Conservation (phyloP, 2,329 filamentous ascomycete genomes). For the Penicillium glabrum region DNA sequence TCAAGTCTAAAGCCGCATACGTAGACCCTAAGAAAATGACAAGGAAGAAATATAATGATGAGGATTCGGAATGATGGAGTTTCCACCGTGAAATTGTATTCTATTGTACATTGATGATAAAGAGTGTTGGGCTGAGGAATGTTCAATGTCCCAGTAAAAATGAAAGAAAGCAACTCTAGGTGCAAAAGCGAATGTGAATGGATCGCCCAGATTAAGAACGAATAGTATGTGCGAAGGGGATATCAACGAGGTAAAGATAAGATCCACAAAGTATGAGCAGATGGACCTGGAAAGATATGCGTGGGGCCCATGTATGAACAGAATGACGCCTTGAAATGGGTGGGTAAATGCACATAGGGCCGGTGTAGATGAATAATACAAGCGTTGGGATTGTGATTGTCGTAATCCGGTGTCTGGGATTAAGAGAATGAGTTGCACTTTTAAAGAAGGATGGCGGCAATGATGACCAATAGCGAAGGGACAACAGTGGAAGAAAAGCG, state of each 20-base stretch:
- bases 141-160: neutral
- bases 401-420: neutral
- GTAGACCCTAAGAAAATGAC: conserved; percentile 29
- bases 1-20: conserved; percentile 45
- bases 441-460: neutral
- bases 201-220: conserved; percentile 1
- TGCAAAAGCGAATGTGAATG: conserved; percentile 10
- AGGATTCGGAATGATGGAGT: neutral
- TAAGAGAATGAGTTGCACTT: neutral
- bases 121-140: neutral
- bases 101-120: conserved; percentile 2
- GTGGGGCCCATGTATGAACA: neutral
- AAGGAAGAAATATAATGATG: neutral
- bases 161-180: conserved; percentile 5
- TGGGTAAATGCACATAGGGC: neutral
- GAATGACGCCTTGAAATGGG: conserved; percentile 7
- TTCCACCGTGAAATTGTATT: neutral
- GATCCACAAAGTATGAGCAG: neutral
- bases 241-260: conserved; percentile 9
- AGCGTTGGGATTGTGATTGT: neutral
- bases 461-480: neutral
- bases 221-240: conserved; percentile 13
- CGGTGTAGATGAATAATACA: neutral
- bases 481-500: neutral
- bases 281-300: neutral